Conservation (phyloP, 371 early-diverging fungal genomes). For the Rhizopus delemar region DNA sequence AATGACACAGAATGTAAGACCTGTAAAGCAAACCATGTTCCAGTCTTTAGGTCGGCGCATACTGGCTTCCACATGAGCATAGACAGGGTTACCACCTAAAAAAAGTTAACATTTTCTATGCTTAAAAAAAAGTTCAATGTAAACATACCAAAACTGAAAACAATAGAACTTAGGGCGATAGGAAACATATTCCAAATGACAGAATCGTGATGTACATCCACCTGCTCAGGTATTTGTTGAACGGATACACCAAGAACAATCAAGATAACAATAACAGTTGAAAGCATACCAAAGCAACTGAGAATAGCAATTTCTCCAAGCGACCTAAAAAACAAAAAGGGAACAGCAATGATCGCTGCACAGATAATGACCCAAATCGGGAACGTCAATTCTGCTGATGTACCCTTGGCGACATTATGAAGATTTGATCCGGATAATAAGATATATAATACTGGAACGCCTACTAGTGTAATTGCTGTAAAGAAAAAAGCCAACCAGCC, state of each 20-base stretch:
- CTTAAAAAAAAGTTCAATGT: background rate
- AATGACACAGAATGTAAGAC: slow-evolving; percentile 67
- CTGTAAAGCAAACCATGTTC: slow-evolving; percentile 67
- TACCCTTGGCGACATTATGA: slow-evolving; percentile 41
- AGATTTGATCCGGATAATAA: slow-evolving; percentile 70
- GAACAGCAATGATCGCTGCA: slow-evolving; percentile 62
- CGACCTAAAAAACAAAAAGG: slow-evolving; percentile 69
- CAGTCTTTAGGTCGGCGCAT: slow-evolving; percentile 80
- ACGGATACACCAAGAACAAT: slow-evolving; percentile 27
- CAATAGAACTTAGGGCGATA: slow-evolving; percentile 62
- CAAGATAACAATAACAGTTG: slow-evolving; percentile 30
- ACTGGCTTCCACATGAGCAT: slow-evolving; percentile 74
- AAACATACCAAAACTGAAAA: slow-evolving; percentile 55
- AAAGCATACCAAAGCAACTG: slow-evolving; percentile 32
- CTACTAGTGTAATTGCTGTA: slow-evolving; percentile 64
- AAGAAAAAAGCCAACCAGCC: slow-evolving; percentile 66
- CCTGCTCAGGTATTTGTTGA: slow-evolving; percentile 15
- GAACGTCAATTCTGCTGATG: slow-evolving; percentile 33
- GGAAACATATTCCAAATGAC: slow-evolving; percentile 58
- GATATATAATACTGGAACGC: slow-evolving; percentile 75
- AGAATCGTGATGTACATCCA: slow-evolving; percentile 29
- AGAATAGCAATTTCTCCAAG: slow-evolving; percentile 76
- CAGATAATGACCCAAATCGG: slow-evolving; percentile 67
- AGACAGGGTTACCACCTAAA: slow-evolving; percentile 37
- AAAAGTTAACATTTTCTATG: slow-evolving; percentile 4